A percentile compares a stretch with the other conserved stretches of the same genome.
phyloP scores from a whole-genome alignment of 2,329 filamentous ascomycete species.

The Clarireedia sp. region DNA sequence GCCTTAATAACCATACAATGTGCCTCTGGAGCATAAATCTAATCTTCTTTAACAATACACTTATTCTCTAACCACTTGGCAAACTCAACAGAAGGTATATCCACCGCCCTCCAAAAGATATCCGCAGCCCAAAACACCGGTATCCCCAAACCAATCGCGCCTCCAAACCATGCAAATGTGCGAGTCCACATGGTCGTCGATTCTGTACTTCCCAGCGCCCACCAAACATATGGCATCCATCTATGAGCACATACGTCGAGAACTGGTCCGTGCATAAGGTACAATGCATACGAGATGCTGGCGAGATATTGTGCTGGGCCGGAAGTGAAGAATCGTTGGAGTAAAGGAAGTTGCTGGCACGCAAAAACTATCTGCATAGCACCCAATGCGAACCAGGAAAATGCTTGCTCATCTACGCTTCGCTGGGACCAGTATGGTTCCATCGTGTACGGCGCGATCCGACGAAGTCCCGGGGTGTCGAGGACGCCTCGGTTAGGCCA shows the following conservation, averaged over 20 bases:
- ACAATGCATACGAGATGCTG: conserved; percentile 49
- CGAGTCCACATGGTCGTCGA: conserved; percentile 20
- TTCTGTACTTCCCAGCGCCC: conserved; percentile 9
- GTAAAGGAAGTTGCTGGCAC: conserved; percentile 29
- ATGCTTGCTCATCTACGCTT: conserved; percentile 14
- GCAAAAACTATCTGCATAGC: conserved; percentile 27
- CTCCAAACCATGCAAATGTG: conserved; percentile 28
- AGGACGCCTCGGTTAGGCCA: conserved; percentile 24
- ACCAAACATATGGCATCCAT: conserved; percentile 20
- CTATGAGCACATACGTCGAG: conserved; percentile 29
- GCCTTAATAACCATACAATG: not conserved
- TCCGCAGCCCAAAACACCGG: conserved; percentile 47
- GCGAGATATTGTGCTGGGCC: conserved; percentile 46
- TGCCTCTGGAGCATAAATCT: not conserved
- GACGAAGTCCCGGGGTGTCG: conserved; percentile 19
- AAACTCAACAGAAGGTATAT: conserved; percentile 42
- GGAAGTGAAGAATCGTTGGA: conserved; percentile 40
- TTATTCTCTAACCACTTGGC: conserved; percentile 38
- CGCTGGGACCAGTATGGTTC: conserved; percentile 18
- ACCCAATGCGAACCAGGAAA: conserved; percentile 24
- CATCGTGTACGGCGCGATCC: conserved; percentile 21
- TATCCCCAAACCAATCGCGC: conserved; percentile 35
- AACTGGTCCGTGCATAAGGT: conserved; percentile 47
- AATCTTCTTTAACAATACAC: conserved; percentile 20
- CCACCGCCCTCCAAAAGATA: conserved; percentile 50